Conservation (phyloP, 202 grass and related monocot species). For the Panicum hallii region DNA sequence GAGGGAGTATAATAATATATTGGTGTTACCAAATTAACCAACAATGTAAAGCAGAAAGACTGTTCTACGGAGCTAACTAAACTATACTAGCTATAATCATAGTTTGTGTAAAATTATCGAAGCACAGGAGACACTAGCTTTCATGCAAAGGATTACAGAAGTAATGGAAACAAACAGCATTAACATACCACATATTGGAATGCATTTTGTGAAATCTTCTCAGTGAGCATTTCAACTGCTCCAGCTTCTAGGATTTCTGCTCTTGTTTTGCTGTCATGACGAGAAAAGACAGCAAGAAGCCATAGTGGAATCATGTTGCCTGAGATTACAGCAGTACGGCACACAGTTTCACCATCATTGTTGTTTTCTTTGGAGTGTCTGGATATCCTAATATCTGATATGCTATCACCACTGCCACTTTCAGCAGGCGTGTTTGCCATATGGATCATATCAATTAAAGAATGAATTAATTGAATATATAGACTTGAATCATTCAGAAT, state of each 20-base stretch:
- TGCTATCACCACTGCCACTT: conserved; percentile 64
- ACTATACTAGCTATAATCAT: background rate
- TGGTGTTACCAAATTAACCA: conserved; percentile 25
- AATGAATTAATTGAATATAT: conserved; percentile 79
- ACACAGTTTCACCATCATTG: conserved; percentile 60
- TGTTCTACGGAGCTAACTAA: conserved; percentile 14
- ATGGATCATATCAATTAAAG: conserved; percentile 92
- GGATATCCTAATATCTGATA: conserved; percentile 89
- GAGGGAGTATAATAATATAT: background rate
- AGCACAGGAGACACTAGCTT: conserved; percentile 38
- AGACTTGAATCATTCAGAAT: conserved; percentile 71
- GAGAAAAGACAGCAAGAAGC: conserved; percentile 91
- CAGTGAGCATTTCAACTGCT: conserved; percentile 83
- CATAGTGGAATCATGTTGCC: conserved; percentile 97
- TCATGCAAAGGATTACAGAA: conserved; percentile 32
- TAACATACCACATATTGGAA: conserved; percentile 80
- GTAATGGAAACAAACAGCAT: conserved; percentile 23
- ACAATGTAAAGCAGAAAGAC: conserved; percentile 31
- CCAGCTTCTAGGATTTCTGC: conserved; percentile 85
- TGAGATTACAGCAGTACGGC: conserved; percentile 76
- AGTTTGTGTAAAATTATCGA: conserved; percentile 40
- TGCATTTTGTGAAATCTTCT: conserved; percentile 95
- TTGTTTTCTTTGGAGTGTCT: conserved; percentile 74
- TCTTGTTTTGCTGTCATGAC: conserved; percentile 71
- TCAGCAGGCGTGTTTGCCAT: conserved; percentile 64